phyloP scores from a whole-genome alignment of 2,329 filamentous ascomycete species.

The Tolypocladium guangdongense region DNA sequence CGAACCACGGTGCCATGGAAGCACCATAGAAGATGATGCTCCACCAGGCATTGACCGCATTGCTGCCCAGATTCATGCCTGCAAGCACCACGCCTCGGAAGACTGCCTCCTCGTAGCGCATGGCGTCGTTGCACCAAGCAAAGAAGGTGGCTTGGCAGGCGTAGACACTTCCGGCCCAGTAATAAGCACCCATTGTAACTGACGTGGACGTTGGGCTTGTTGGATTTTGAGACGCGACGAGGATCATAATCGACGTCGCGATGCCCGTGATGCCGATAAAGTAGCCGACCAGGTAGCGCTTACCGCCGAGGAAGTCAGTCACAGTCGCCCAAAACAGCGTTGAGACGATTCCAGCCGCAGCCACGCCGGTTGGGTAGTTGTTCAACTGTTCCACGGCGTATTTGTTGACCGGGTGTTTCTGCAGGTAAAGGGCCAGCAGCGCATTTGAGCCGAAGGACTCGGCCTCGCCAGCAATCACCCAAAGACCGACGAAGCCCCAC shows the following conservation, averaged over 20 bases:
- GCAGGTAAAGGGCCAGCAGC: conserved; percentile 40
- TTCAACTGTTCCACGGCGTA: conserved; percentile 41
- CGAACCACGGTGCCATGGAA: conserved; percentile 55
- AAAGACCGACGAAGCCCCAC: conserved; percentile 56
- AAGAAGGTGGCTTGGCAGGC: conserved; percentile 67
- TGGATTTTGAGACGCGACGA: conserved; percentile 36
- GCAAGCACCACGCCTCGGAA: conserved; percentile 58
- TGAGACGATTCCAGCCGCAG: conserved; percentile 44
- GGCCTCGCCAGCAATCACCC: conserved; percentile 60
- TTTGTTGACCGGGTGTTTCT: conserved; percentile 29
- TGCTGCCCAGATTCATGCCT: conserved; percentile 59
- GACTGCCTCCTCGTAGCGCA: conserved; percentile 51
- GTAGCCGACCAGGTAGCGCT: conserved; percentile 54
- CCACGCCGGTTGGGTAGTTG: conserved; percentile 45
- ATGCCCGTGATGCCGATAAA: conserved; percentile 57
- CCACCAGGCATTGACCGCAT: conserved; percentile 65
- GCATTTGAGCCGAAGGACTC: conserved; percentile 60
- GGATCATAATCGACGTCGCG: conserved; percentile 49
- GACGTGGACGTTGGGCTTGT: conserved; percentile 30
- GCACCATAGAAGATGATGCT: conserved; percentile 60
- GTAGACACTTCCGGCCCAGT: conserved; percentile 59
- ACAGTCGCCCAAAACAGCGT: conserved; percentile 61
- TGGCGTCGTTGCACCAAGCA: conserved; percentile 63
- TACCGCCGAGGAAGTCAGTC: conserved; percentile 53
- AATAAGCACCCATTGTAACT: conserved; percentile 54